Evolutionary conservation across 129 eudicot genomes (phyloP), one percentile per base, ranked within the genome.

Genomic region (Mikania micrantha): DNA sequence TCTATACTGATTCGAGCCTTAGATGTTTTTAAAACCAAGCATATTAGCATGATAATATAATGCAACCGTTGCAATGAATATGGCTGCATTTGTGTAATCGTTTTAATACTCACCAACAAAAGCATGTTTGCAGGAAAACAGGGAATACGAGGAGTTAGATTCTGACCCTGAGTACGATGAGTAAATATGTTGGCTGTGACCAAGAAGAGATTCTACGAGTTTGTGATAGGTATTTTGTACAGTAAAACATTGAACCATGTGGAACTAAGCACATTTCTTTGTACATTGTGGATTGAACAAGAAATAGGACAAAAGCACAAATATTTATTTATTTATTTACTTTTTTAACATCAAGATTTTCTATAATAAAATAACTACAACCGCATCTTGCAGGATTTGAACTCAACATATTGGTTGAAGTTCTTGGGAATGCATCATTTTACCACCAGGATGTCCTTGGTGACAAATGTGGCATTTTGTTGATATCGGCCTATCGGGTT

Each of bases 131-230:
- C 83, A 90, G 97, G 97, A 90, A 78, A 81, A 70, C 74, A 86
- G 95, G 24, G 92, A 87, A 72, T 72, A 80, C 38, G 63, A 53
- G 24, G 75, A 72, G 41, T 22, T 70, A 17, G 87, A 82, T 32
- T 84, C 79, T 11, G 97, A 84, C 67, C 73, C 87, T 1, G 95
- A 90, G 17, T 86, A 75, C 60, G 87, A 82, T 29, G 86, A 53
- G 53, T 71, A 71, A 52, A 29, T 38, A 16, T 64, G 25, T 69
- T 77, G 36, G 10, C 13, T 56, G 53, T 70, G 21, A 38, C 64
- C 16, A 53, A 39, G 74, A 27, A 36, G 2, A 13, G 29, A 53
- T 53, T n/a, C 24, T 15, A 16, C 12, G 35, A 36, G 38, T 52
- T 35, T 1, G 8, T 47, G 39, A 49, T 29, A 10, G 31, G 58